Evolutionary conservation across 768 basidiomycete genomes (phyloP).

Genomic region (Collybiopsis confluens): DNA sequence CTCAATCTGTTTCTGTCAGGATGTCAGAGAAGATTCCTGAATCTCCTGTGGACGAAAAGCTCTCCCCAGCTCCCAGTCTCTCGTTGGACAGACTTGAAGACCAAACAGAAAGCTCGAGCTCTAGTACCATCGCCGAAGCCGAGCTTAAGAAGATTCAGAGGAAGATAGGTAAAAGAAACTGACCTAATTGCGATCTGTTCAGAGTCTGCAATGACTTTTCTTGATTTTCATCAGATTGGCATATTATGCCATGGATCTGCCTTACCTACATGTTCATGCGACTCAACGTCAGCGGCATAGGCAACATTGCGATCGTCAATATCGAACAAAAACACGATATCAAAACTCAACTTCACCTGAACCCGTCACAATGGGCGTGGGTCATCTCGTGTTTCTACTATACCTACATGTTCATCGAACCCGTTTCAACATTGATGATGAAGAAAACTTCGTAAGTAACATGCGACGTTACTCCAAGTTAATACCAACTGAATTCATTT

Average conservation of each 20-base stretch:
- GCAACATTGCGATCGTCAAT: slow-evolving; percentile 5
- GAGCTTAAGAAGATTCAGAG: slow-evolving; percentile 1
- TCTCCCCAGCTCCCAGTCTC: too few species aligned
- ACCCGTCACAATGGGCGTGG: slow-evolving; percentile 3
- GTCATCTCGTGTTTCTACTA: slow-evolving; percentile 5
- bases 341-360: slow-evolving; percentile 1
- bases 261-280: slow-evolving; percentile 7
- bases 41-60: too few species aligned
- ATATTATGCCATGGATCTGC: slow-evolving; percentile 7
- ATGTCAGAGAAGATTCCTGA: too few species aligned
- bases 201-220: not conserved
- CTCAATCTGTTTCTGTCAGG: too few species aligned
- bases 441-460: slow-evolving; percentile 1
- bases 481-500: not conserved
- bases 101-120: not conserved
- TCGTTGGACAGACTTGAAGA: not conserved
- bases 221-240: not conserved
- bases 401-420: slow-evolving; percentile 3
- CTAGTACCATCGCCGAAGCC: not conserved
- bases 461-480: not conserved
- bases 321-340: slow-evolving; percentile 7
- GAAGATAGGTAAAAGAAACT: not conserved
- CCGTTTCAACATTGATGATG: slow-evolving; percentile 5
- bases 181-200: too few species aligned
- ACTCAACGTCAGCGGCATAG: slow-evolving; percentile 4